Conservation (phyloP, 179 eudicot species). For the Spinacia oleracea region DNA sequence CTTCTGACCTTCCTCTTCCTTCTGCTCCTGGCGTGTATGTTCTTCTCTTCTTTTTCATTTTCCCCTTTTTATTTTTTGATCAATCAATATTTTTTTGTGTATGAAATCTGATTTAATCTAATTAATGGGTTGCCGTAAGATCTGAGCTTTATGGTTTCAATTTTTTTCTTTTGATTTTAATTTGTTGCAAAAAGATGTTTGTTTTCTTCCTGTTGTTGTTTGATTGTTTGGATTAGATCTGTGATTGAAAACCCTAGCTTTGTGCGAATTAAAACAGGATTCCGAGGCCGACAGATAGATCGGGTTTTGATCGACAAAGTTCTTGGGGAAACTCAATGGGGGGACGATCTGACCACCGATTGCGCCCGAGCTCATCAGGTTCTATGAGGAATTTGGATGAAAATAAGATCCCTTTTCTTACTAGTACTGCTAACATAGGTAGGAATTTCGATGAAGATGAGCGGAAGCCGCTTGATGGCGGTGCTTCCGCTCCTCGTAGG, state of each 20-base stretch:
- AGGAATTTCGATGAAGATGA: conserved; percentile 96
- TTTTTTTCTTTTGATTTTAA: not conserved
- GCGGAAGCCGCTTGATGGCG: conserved; percentile 82
- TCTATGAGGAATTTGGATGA: conserved; percentile 67
- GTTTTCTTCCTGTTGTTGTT: too few species aligned
- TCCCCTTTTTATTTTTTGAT: not conserved
- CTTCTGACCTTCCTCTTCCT: conserved; percentile 91
- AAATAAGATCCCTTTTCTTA: conserved; percentile 59
- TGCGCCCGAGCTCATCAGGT: conserved; percentile 82
- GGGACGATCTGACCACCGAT: conserved; percentile 64
- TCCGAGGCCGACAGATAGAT: conserved; percentile 67
- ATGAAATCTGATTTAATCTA: not conserved
- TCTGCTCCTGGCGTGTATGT: conserved; percentile 97
- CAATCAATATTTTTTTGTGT: not conserved
- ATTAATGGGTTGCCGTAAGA: not conserved
- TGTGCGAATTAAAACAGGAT: conserved; percentile 41
- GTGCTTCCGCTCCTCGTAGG: conserved; percentile 56
- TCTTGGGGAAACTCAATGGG: conserved; percentile 71
- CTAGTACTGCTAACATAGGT: conserved; percentile 53
- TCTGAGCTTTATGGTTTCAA: not conserved
- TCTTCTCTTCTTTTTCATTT: not conserved
- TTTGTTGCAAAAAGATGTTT: not conserved
- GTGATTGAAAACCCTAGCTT: conserved; percentile 22
- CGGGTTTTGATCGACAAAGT: conserved; percentile 53
- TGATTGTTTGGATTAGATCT: conserved; percentile 21